Evolutionary conservation across 2,329 filamentous ascomycete genomes (phyloP).

Genomic region (Scopulariopsis brevicaulis): DNA sequence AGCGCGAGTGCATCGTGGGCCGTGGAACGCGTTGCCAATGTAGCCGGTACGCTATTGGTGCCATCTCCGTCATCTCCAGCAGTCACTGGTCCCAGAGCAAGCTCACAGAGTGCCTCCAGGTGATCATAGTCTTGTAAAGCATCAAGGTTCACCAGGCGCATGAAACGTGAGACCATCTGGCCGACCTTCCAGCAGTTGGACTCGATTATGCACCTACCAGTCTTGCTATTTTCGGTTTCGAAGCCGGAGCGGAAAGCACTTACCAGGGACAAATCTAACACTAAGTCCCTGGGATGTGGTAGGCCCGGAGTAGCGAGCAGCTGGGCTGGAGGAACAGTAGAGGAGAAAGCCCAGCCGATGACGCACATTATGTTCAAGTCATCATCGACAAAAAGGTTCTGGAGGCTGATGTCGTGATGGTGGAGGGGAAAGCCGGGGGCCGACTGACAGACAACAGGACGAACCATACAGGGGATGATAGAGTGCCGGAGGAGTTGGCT

Average conservation of each 20-base stretch:
- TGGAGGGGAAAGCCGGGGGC: constrained; percentile 10
- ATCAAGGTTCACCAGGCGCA: constrained; percentile 8
- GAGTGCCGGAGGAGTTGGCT: constrained; percentile 7
- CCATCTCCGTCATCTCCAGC: constrained; percentile 6
- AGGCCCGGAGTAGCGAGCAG: constrained; percentile 8
- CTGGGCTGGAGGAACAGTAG: constrained; percentile 12
- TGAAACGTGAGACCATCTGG: constrained; percentile 9
- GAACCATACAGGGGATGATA: constrained; percentile 8
- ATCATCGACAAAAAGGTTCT: constrained; percentile 16
- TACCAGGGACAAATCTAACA: constrained; percentile 7
- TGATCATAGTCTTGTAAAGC: constrained; percentile 9
- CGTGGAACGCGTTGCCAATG: constrained; percentile 7
- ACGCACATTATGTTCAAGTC: constrained; percentile 17
- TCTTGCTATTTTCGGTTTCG: constrained; percentile 6
- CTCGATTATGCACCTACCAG: constrained; percentile 5
- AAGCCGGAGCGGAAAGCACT: constrained; percentile 9
- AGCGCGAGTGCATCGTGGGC: constrained; percentile 7
- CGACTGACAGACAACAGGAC: constrained; percentile 5
- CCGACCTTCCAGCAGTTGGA: constrained; percentile 6
- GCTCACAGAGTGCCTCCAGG: constrained; percentile 8
- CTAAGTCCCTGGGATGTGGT: constrained; percentile 8
- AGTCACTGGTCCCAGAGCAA: constrained; percentile 3
- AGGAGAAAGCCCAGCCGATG: constrained; percentile 16
- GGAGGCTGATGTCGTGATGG: constrained; percentile 14
- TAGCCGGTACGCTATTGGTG: constrained; percentile 6